Evolutionary conservation across 2,329 filamentous ascomycete species (phyloP), one percentile per base, ranked within the genome.

Genomic region (Acrocalymma vagum): DNA sequence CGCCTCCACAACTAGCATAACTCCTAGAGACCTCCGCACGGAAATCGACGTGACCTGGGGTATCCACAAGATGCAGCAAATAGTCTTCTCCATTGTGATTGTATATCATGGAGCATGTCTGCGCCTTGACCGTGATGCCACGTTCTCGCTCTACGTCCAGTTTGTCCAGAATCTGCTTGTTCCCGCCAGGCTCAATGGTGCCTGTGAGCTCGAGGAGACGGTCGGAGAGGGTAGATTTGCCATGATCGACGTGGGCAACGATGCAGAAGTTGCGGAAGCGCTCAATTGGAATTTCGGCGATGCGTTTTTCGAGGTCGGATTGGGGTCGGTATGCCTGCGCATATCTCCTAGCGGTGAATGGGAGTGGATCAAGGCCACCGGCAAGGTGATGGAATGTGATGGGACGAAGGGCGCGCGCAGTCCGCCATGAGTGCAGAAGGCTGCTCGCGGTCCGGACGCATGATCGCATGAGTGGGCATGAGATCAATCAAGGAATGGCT

Each of bases 61-160:
- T 99, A 70, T 99, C 94, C 42, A 99, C 92, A 18, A 99, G 80
- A 71, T 99, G 94, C 20, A 99, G 78, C 41, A 99, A 80, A 67
- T 97, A 97, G 70, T 99, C 94, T 21, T 87, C 76, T 11, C 88
- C 92, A 13, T 87, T 77, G 73, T 96, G 78, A 18, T 87, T 90
- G 76, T 96, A 96, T 36, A 99, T 82, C 94, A 99, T 99, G 40
- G 87, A 94, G 72, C 94, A 97, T 42, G 94, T 97, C 76, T 99
- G 94, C 39, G 94, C 94, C 77, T 99, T 99, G 69, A 99, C 94
- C 0, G 94, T 99, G 68, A 99, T 99, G 48, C 94, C 94, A 25
- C 94, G 84, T 72, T 97, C 91, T 35, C 94, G 81, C 74, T 99
- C 94, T 39, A 99, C 94, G 67, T 99, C 94, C 23, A 99, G 82